Percentiles rank a stretch among this genome's conserved stretches.
Evolutionary conservation across 202 grass and related monocot species (phyloP).

Genomic region (Zizania palustris): DNA sequence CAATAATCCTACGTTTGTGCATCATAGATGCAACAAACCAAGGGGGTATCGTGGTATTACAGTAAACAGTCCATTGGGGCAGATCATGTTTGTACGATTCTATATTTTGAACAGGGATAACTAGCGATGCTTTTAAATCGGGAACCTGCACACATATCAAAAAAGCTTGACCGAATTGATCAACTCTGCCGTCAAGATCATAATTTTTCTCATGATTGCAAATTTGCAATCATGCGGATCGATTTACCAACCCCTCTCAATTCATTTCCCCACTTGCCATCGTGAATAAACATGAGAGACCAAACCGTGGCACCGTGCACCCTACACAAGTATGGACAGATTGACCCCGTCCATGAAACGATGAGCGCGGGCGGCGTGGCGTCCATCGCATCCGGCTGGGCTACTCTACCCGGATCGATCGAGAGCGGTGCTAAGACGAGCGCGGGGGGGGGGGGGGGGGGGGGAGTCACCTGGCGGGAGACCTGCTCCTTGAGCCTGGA

Average conservation of each 20-base stretch:
- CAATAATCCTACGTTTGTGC: neutral
- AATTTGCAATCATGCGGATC: neutral
- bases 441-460: neutral
- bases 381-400: no score
- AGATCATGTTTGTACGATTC: neutral
- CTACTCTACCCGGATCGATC: conserved; percentile 5
- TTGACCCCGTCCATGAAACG: neutral
- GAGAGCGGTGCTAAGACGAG: neutral
- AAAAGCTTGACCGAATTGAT: neutral
- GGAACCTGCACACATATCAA: neutral
- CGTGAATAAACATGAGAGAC: neutral
- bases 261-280: neutral
- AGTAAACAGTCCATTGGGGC: neutral
- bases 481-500: conserved; percentile 96
- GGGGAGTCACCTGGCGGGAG: conserved; percentile 67
- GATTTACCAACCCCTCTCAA: neutral
- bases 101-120: neutral
- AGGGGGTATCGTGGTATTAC: neutral
- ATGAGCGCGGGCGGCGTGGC: neutral
- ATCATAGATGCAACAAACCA: neutral
- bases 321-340: neutral
- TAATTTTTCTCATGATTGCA: neutral
- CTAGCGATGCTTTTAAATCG: neutral
- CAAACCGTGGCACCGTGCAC: neutral
- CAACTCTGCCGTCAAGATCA: neutral